Percentiles rank a stretch among this genome's conserved stretches.
These are phyloP conservation scores for Panicum miliaceum DNA, from an alignment of 176 grass and related monocot genomes.

Conservation along the genomic window DNA sequence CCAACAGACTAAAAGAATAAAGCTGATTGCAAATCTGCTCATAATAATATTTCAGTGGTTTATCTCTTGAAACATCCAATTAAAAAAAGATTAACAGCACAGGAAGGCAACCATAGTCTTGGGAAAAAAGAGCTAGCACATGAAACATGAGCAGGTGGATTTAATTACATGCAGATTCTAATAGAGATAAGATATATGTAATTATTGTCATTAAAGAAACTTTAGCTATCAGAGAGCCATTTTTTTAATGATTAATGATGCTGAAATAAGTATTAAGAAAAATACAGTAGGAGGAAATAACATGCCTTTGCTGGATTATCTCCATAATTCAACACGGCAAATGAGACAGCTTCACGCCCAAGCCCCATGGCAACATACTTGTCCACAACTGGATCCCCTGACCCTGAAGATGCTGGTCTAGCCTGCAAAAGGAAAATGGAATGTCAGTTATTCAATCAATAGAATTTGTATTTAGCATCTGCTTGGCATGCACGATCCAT, in stretches of 20 bases:
- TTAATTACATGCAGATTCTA: neutral
- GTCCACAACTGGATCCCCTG: conserved; percentile 79
- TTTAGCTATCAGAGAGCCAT: neutral
- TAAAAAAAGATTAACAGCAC: neutral
- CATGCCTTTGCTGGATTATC: conserved; percentile 80
- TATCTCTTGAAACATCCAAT: neutral
- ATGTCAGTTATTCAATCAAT: neutral
- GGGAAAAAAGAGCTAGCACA: neutral
- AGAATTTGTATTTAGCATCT: conserved; percentile 11
- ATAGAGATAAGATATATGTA: neutral
- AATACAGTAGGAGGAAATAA: neutral
- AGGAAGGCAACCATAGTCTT: neutral
- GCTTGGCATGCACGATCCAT: neutral
- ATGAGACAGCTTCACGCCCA: conserved; percentile 81
- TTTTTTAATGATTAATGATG: conserved; percentile 13
- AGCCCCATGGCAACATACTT: conserved; percentile 84
- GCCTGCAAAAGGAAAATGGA: conserved; percentile 45
- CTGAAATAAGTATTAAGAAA: conserved; percentile 14
- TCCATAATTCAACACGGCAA: conserved; percentile 92
- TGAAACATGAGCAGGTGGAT: neutral
- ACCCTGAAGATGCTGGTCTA: conserved; percentile 50
- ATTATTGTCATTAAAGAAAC: neutral
- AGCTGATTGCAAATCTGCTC: neutral
- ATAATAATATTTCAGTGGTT: neutral
- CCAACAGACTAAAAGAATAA: neutral